These are phyloP conservation scores for Botryosphaeria dothidea DNA, from an alignment of 2,329 filamentous ascomycete species.

Conservation along the genomic window DNA sequence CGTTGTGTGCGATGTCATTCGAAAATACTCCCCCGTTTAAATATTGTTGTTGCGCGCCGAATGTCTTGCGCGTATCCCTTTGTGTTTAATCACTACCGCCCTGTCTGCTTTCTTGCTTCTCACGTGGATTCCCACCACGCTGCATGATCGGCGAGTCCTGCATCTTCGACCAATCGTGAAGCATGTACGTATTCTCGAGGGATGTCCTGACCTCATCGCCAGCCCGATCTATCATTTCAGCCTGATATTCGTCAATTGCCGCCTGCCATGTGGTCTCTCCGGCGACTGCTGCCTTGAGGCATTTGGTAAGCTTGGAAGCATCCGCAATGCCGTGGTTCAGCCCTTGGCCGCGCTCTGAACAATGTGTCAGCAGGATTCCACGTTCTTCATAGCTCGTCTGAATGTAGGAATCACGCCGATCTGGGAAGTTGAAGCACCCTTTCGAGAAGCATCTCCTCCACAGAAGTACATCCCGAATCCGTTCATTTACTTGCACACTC, in stretches of 20 bases:
- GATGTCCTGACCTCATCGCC: conserved; percentile 35
- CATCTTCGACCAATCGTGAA: conserved; percentile 41
- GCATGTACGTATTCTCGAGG: conserved; percentile 34
- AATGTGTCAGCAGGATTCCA: not conserved
- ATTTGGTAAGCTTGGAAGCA: conserved; percentile 34
- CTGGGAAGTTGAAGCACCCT: too few species aligned
- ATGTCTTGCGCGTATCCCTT: too few species aligned
- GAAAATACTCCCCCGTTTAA: not conserved
- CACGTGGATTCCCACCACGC: conserved; percentile 29
- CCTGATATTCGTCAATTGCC: conserved; percentile 29
- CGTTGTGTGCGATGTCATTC: too few species aligned
- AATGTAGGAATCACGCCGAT: too few species aligned
- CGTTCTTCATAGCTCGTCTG: too few species aligned
- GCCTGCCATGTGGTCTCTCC: conserved; percentile 20
- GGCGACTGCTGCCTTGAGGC: conserved; percentile 7
- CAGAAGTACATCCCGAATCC: too few species aligned
- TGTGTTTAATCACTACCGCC: not conserved
- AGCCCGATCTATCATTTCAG: conserved; percentile 43
- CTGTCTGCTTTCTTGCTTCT: not conserved
- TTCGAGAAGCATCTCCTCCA: too few species aligned
- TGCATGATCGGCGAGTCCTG: conserved; percentile 36
- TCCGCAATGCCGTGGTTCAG: conserved; percentile 51
- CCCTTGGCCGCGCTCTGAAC: conserved; percentile 47
- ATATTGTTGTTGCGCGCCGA: not conserved
- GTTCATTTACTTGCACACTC: too few species aligned